Evolutionary conservation across 441 rosid genomes (phyloP).

Genomic region (Gossypium lobatum): DNA sequence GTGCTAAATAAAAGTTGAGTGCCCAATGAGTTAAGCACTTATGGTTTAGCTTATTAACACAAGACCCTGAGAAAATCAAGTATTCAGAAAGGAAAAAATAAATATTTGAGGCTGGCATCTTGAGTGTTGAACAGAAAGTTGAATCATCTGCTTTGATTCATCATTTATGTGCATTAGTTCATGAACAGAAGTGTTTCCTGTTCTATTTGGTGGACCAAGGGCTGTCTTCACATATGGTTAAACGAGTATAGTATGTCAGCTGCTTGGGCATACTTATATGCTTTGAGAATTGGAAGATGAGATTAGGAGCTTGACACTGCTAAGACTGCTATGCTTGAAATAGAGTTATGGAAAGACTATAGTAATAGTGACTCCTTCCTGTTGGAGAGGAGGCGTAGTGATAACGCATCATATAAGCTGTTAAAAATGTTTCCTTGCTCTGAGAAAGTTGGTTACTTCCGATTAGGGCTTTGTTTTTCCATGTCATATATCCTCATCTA

Average conservation of each 20-base stretch:
- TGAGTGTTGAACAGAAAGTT: neutral
- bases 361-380: neutral
- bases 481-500: neutral
- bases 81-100: neutral
- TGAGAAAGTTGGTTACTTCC: neutral
- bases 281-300: neutral
- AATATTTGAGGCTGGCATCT: neutral
- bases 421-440: neutral
- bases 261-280: neutral
- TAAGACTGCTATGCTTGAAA: slow-evolving; percentile 2
- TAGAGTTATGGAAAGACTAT: neutral
- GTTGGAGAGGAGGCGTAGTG: neutral
- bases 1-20: neutral
- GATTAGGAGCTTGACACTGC: neutral
- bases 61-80: neutral
- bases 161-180: neutral
- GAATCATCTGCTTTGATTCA: neutral
- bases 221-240: neutral
- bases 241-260: neutral
- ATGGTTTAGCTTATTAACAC: neutral
- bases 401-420: neutral
- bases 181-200: neutral
- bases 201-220: neutral
- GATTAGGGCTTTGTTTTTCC: neutral
- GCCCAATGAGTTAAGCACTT: neutral